phyloP scores from a whole-genome alignment of 2,329 filamentous ascomycete genomes.

The Curvularia sp. region DNA sequence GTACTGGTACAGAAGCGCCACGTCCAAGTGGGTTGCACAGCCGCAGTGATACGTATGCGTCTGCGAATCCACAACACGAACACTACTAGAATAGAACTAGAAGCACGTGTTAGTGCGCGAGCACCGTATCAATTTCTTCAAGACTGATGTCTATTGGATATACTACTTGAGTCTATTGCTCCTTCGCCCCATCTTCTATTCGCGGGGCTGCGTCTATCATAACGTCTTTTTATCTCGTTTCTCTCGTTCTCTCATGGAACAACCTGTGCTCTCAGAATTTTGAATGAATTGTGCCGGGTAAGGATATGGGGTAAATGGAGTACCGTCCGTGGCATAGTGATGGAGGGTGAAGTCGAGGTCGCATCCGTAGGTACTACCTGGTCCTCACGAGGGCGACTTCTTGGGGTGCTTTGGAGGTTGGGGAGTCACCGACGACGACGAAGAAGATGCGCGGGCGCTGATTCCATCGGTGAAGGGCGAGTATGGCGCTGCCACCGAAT shows the following conservation, averaged over 20 bases:
- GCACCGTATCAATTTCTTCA: constrained; percentile 4
- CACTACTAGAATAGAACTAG: background rate
- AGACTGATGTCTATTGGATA: constrained; percentile 19
- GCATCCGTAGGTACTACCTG: background rate
- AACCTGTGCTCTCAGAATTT: constrained; percentile 34
- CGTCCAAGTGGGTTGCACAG: constrained; percentile 10
- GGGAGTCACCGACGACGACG: constrained; percentile 8
- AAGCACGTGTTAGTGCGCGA: background rate
- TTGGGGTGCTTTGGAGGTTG: constrained; percentile 40
- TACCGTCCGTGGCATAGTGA: constrained; percentile 6
- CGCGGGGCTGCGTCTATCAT: constrained; percentile 40
- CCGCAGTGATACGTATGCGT: constrained; percentile 10
- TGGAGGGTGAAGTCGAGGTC: background rate
- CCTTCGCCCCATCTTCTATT: constrained; percentile 30
- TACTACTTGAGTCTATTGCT: constrained; percentile 29
- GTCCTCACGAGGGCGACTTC: constrained; percentile 38
- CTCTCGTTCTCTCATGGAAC: constrained; percentile 29
- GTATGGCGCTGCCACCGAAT: constrained; percentile 65
- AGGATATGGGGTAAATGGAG: background rate
- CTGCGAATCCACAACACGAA: constrained; percentile 1
- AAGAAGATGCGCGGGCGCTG: constrained; percentile 28
- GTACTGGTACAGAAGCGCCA: constrained; percentile 1
- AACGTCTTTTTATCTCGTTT: constrained; percentile 30
- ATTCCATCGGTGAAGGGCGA: constrained; percentile 64
- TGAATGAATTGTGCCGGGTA: constrained; percentile 15